phyloP scores from a whole-genome alignment of 2,329 filamentous ascomycete genomes.

The Paramyrothecium sp. region DNA sequence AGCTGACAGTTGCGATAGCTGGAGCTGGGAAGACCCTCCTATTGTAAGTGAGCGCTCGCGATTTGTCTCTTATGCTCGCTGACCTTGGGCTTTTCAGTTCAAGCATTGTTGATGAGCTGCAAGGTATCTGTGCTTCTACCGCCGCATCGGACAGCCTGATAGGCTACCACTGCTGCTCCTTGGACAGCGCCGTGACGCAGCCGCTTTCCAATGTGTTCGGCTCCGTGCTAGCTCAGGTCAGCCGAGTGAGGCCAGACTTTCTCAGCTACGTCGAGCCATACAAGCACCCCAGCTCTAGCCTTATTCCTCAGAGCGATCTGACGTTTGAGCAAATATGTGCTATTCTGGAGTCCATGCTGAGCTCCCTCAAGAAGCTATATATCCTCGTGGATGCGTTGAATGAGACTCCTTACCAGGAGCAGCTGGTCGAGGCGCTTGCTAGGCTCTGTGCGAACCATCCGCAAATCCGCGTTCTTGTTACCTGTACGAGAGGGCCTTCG shows the following conservation, averaged over 20 bases:
- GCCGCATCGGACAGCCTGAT: slow-evolving; percentile 9
- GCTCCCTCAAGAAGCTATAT: slow-evolving; percentile 11
- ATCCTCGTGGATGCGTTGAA: slow-evolving; percentile 20
- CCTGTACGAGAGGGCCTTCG: slow-evolving; percentile 14
- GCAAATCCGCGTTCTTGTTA: slow-evolving; percentile 16
- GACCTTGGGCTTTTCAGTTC: slow-evolving; percentile 11
- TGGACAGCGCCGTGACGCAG: slow-evolving; percentile 21
- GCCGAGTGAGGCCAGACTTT: slow-evolving; percentile 7
- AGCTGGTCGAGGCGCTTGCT: slow-evolving; percentile 11
- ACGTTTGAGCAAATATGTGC: slow-evolving; percentile 9
- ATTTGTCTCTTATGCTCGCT: not conserved
- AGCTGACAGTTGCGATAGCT: slow-evolving; percentile 8
- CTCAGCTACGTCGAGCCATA: slow-evolving; percentile 14
- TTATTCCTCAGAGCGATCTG: slow-evolving; percentile 18
- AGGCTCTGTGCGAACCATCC: slow-evolving; percentile 12
- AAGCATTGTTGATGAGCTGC: slow-evolving; percentile 16
- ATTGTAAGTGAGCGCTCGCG: slow-evolving; percentile 12
- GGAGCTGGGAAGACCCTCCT: slow-evolving; percentile 26
- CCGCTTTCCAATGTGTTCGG: slow-evolving; percentile 23
- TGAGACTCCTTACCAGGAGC: slow-evolving; percentile 12
- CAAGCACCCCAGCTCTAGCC: slow-evolving; percentile 2
- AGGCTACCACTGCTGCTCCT: slow-evolving; percentile 21
- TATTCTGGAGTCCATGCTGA: slow-evolving; percentile 10
- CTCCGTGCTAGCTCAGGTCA: slow-evolving; percentile 22
- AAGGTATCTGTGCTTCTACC: slow-evolving; percentile 4